These are phyloP conservation scores for Ceratocystis harringtonii DNA, from an alignment of 2,329 filamentous ascomycete species.

Conservation along the genomic window DNA sequence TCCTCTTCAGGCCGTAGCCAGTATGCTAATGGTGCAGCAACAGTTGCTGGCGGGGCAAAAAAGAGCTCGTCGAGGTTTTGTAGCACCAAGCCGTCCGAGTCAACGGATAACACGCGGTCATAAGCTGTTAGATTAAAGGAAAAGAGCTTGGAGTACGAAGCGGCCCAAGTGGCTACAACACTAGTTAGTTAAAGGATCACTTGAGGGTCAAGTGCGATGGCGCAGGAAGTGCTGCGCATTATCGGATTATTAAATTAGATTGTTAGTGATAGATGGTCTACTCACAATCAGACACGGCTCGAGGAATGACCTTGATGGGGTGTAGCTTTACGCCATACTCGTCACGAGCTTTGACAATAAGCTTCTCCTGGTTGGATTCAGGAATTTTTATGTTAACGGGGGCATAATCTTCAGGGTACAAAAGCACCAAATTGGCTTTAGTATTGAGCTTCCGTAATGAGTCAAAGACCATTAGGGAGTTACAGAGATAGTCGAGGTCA, in stretches of 20 bases:
- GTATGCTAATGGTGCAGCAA: conserved; percentile 58
- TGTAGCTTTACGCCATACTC: conserved; percentile 31
- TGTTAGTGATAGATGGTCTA: conserved; percentile 5
- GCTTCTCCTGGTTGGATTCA: conserved; percentile 22
- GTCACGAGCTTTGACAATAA: conserved; percentile 31
- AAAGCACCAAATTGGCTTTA: conserved; percentile 31
- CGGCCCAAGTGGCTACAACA: conserved; percentile 39
- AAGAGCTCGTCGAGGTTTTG: conserved; percentile 57
- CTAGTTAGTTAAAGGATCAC: neutral
- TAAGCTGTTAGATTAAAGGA: conserved; percentile 55
- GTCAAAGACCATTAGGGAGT: conserved; percentile 37
- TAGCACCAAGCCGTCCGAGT: conserved; percentile 50
- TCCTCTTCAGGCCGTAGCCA: conserved; percentile 44
- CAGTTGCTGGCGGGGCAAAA: conserved; percentile 42
- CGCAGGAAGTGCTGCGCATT: neutral
- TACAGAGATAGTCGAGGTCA: conserved; percentile 33
- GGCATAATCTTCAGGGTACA: conserved; percentile 30
- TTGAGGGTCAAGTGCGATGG: neutral
- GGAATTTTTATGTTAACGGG: conserved; percentile 22
- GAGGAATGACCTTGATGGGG: conserved; percentile 28
- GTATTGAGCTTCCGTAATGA: conserved; percentile 29
- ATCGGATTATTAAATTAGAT: no score
- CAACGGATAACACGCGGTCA: conserved; percentile 31
- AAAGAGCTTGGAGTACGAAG: conserved; percentile 51
- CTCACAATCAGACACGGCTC: conserved; percentile 26